Base-by-base conservation (phyloP, 208 protist genomes). In the Wallacemonas collosoma region DNA sequence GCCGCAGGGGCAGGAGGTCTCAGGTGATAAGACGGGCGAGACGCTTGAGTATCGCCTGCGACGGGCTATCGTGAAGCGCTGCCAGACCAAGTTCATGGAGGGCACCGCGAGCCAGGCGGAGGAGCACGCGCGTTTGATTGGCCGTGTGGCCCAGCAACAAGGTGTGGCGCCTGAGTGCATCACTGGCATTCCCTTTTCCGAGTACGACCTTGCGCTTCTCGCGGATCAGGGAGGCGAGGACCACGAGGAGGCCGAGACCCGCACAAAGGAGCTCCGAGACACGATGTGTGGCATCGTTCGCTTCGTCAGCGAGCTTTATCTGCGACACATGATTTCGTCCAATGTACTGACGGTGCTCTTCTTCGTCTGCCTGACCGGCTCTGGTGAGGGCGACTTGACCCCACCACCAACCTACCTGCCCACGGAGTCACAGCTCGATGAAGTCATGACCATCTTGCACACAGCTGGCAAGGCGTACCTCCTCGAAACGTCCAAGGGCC, bases 301-400 rank as follows among this genome's bases (percentile, higher is more conserved):
- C 48, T 96, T 96, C 73, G 79, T 93, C 60, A 80, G 86, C 50
- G 86, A 96, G 79, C 79, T 96, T 3, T 91, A 86, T 63, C 63
- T 91, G 55, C 82, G 82, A 44, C 76, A 86, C 56, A 81, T 96
- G 45, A 80, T 94, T 26, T 65, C 77, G 17, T 82, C 79, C 47
- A 75, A 79, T 45, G 86, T 90, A n/a, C 83, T 95, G 50, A 73
- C 67, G 4, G 64, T 82, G n/a, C 87, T 96, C 68, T 72, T 91
- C 48, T 57, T 85, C 43, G 76, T 76, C n/a, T 85, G 81, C 68
- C 67, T 66, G 41, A 81, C 85, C 41, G 88, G 88, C 6, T 72
- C 71, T 2, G 85, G 84, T 41, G 73, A 68, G 17, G 81, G 76
- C 8, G 70, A 76, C 47, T 77, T 96, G 26, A 44, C 41, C 7